Base-by-base conservation (phyloP, 169 alveolate species). In the Sarcocystis neurona region DNA sequence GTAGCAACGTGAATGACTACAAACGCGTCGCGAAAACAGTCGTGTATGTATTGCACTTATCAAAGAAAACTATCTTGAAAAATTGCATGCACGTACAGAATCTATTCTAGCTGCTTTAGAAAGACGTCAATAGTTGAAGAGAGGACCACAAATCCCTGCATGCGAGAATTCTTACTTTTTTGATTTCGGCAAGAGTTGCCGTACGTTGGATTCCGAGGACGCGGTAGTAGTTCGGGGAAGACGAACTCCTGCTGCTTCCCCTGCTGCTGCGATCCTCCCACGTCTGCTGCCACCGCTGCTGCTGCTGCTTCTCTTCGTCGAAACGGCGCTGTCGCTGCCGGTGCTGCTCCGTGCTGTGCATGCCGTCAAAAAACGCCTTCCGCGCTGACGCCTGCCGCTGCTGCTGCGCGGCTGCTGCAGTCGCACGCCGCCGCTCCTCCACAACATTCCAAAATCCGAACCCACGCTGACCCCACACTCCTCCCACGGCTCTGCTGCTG, bases 101-200 rank as follows among this genome's bases (percentile, higher is more conserved):
- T n/a, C n/a, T n/a, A n/a, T n/a, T n/a, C n/a, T n/a, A n/a, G n/a
- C n/a, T n/a, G n/a, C n/a, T n/a, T n/a, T n/a, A n/a, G n/a, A n/a
- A n/a, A n/a, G n/a, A n/a, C n/a, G n/a, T n/a, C n/a, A n/a, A n/a
- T n/a, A n/a, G n/a, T n/a, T n/a, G n/a, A n/a, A n/a, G n/a, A n/a
- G n/a, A n/a, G n/a, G n/a, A n/a, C n/a, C n/a, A n/a, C n/a, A n/a
- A n/a, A n/a, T n/a, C n/a, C n/a, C n/a, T n/a, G n/a, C n/a, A n/a
- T n/a, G n/a, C n/a, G n/a, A n/a, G n/a, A n/a, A n/a, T n/a, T 5
- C 75, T 63, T 43, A 63, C 75, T 43, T 63, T 63, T 63, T 63
- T 63, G 43, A 63, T 63, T 63, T 63, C 75, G 37, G 27, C 75
- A 5, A 30, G 75, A n/a, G 75, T 2, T 18, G 75, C 75, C 6